These are phyloP conservation scores for Curvularia sp. DNA, from an alignment of 2,329 filamentous ascomycete genomes.

Conservation along the genomic window DNA sequence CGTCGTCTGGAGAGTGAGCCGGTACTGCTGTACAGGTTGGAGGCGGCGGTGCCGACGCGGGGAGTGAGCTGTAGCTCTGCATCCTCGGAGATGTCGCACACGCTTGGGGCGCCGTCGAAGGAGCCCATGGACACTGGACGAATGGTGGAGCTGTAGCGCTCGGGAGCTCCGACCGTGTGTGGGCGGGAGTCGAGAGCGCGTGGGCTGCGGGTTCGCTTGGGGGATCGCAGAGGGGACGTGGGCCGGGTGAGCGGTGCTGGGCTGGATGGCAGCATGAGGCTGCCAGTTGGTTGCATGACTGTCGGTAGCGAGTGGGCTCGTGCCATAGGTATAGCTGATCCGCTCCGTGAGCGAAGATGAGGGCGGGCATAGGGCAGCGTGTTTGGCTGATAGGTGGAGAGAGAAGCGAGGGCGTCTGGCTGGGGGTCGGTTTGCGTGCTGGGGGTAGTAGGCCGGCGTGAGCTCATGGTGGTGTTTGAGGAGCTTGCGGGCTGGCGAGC, in stretches of 20 bases:
- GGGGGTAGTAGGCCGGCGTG: conserved; percentile 45
- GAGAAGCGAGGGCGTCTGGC: conserved; percentile 27
- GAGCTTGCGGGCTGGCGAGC: conserved; percentile 36
- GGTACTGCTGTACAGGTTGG: conserved; percentile 42
- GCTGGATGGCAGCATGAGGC: conserved; percentile 45
- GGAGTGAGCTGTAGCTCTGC: conserved; percentile 57
- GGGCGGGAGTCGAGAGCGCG: conserved; percentile 32
- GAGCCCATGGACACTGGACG: conserved; percentile 40
- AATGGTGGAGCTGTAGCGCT: conserved; percentile 31
- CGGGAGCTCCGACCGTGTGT: conserved; percentile 20
- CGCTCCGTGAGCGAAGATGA: conserved; percentile 56
- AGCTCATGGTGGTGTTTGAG: conserved; percentile 30
- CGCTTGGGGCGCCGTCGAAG: conserved; percentile 45
- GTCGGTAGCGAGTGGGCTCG: conserved; percentile 57
- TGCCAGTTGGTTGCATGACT: conserved; percentile 45
- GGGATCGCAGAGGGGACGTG: conserved; percentile 52
- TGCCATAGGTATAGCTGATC: conserved; percentile 53
- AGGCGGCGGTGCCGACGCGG: conserved; percentile 35
- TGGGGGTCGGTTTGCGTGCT: conserved; percentile 51
- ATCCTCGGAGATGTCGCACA: conserved; percentile 57
- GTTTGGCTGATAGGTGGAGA: conserved; percentile 50
- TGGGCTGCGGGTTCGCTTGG: conserved; percentile 53
- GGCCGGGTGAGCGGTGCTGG: conserved; percentile 40
- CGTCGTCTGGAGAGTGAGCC: conserved; percentile 49
- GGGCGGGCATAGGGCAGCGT: conserved; percentile 56